A percentile compares a stretch with the other conserved stretches of the same genome.
These are phyloP conservation scores for Pleurotus platypus DNA, from an alignment of 768 basidiomycete species.

Conservation along the genomic window DNA sequence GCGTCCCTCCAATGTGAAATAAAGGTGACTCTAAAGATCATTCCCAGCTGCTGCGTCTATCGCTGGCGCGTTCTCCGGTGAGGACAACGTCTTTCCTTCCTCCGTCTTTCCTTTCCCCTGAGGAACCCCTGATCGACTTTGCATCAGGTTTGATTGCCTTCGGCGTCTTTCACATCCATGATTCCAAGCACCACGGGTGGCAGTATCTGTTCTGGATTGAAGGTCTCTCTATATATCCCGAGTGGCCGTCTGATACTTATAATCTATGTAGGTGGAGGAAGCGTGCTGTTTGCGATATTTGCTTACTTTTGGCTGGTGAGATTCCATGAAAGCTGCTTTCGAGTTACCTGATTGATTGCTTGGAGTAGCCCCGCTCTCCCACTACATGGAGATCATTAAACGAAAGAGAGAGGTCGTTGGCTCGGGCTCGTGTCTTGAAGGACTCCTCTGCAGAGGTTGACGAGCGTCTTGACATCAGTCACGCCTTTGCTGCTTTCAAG, in stretches of 20 bases:
- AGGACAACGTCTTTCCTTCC: neutral
- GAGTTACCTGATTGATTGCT: neutral
- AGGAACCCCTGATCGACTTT: no score
- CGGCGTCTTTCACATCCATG: conserved; percentile 46
- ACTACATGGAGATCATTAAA: conserved; percentile 36
- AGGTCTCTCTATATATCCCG: conserved; percentile 23
- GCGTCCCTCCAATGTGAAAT: neutral
- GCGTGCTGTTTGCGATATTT: conserved; percentile 38
- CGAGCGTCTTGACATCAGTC: conserved; percentile 36
- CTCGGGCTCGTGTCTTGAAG: conserved; percentile 36
- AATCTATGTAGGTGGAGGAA: conserved; percentile 30
- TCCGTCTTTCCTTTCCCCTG: neutral
- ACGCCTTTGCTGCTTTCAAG: conserved; percentile 41
- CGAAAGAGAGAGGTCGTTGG: conserved; percentile 35
- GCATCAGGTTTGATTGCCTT: conserved; percentile 41
- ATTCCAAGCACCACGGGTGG: conserved; percentile 41
- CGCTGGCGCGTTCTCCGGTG: conserved; percentile 44
- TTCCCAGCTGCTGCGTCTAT: conserved; percentile 38
- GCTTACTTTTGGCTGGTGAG: conserved; percentile 39
- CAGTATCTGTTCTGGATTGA: conserved; percentile 53
- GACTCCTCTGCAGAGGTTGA: conserved; percentile 43
- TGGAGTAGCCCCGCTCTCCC: conserved; percentile 30
- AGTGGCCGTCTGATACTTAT: neutral
- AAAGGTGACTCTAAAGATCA: no score
- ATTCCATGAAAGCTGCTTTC: neutral